Evolutionary conservation across 192 early-diverging fungal genomes (phyloP).

Genomic region (Ambispora gerdemannii): DNA sequence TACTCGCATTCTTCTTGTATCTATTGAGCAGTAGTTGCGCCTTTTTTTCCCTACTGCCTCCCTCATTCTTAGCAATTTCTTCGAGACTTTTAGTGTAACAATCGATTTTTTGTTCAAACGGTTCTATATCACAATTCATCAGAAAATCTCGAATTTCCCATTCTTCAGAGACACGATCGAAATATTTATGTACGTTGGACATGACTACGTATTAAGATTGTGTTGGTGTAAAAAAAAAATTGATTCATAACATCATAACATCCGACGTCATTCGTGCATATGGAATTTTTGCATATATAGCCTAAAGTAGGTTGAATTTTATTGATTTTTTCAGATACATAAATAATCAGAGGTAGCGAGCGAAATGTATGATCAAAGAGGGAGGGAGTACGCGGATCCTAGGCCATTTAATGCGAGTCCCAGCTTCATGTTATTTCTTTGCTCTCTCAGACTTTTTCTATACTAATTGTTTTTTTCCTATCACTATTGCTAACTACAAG

Average conservation of each 20-base stretch:
- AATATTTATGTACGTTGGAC: constrained; percentile 26
- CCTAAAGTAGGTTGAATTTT: too few species aligned
- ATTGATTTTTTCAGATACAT: too few species aligned
- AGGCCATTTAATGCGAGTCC: too few species aligned
- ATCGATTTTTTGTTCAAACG: constrained; percentile 7
- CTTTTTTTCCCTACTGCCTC: background rate
- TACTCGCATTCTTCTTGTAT: constrained; percentile 5
- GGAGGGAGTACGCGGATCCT: too few species aligned
- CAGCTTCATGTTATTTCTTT: constrained; percentile 1
- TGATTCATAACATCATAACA: too few species aligned
- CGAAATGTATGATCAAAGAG: too few species aligned
- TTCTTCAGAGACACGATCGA: background rate
- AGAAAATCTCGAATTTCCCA: constrained; percentile 16
- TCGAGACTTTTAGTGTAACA: background rate
- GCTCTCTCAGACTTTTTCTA: background rate
- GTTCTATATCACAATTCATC: background rate
- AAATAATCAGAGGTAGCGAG: too few species aligned
- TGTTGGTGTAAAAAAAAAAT: too few species aligned
- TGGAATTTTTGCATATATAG: too few species aligned
- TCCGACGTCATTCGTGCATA: too few species aligned
- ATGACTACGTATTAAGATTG: too few species aligned
- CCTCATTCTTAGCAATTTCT: background rate
- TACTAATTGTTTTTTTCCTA: constrained; percentile 5
- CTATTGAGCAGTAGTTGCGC: background rate
- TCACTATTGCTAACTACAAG: too few species aligned